Evolutionary conservation across 345 rosid genomes (phyloP), one percentile per base, ranked within the genome.

Genomic region (Aquilaria malaccensis): DNA sequence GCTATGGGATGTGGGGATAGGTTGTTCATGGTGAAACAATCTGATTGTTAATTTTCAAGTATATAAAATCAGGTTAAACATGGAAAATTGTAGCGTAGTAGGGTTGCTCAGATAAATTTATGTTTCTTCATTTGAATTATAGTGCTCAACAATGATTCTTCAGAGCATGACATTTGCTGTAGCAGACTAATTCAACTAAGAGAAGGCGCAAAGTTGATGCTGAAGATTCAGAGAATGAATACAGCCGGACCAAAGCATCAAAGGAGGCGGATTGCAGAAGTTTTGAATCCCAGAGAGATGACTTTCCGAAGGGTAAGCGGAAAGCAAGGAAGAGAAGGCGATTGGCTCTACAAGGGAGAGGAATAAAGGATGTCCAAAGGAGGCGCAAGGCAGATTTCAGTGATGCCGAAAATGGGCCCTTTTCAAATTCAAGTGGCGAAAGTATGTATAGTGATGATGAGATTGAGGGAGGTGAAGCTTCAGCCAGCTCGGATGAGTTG

Each of bases 281-380:
- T 72, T 69, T 80, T 6, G 85, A 79, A 52, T 81, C 98, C 33
- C 95, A 81, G 62, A 83, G 76, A 60, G 96, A 91, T 64, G 96
- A 86, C 51, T 84, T 82, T 68, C 98, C 97, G 7, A 91, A 91
- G 85, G 99, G 96, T 43, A 95, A 95, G 76, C 72, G 96, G 48
- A 85, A 88, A 67, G 95, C 93, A 46, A 84, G 96, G 77, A 88
- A 87, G 75, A 70, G 99, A 32, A 77, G 96, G 74, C 82, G 87
- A 32, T 70, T 86, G 62, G 79, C 86, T 60, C 74, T 88, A 57
- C 93, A 86, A 79, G 96, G 97, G 56, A 85, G 86, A 77, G 86
- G 83, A 68, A 65, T 88, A 53, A 86, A 86, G 71, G 89, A 85
- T 72, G 68, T 80, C 55, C 76, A 80, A 64, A 85, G 81, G 69